Evolutionary conservation across 2,329 filamentous ascomycete species (phyloP), one percentile per base, ranked within the genome.

Genomic region (Colletotrichum sp.): DNA sequence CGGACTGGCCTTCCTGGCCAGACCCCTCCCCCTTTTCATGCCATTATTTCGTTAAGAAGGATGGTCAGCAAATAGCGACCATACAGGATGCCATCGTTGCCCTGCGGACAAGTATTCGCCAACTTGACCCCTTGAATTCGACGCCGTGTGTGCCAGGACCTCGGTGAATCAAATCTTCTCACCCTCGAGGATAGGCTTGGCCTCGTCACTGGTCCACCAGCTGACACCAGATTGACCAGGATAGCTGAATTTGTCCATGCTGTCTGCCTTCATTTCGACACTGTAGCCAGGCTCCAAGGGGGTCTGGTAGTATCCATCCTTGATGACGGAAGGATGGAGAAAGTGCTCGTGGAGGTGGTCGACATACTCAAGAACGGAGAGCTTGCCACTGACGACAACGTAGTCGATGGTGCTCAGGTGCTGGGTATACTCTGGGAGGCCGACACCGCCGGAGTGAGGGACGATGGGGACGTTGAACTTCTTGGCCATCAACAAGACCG

Each of bases 341-440:
- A 98, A 98, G 86, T 98, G 96, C 90, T 98, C 96, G 85, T 98
- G 96, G 81, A 98, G 86, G 85, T 98, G 95, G 83, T 98, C 96
- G 28, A 98, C 95, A 85, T 96, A 98, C 88, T 98, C 96, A 73
- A 98, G 88, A 63, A 98, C 92, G 28, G 93, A 95, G 82, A 92
- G 90, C 89, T 96, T 95, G 22, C 95, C 96, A 77, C 90, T 94
- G 2, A 98, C 95, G 60, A 93, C 94, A 5, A 98, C 95, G 81
- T 98, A 98, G 86, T 98, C 96, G 79, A 98, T 97, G 16, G 95
- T 98, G 85, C 93, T 95, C 77, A 98, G 86, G 85, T 98, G 96
- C 88, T 98, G 95, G 0, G 96, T 98, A 87, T 98, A 98, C 86
- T 98, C 96, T 48, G 96, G 95, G 78, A 98, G 89, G 8, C 96